Conservation (phyloP, 1,284 basidiomycete genomes). For the Papiliotrema fonsecae region DNA sequence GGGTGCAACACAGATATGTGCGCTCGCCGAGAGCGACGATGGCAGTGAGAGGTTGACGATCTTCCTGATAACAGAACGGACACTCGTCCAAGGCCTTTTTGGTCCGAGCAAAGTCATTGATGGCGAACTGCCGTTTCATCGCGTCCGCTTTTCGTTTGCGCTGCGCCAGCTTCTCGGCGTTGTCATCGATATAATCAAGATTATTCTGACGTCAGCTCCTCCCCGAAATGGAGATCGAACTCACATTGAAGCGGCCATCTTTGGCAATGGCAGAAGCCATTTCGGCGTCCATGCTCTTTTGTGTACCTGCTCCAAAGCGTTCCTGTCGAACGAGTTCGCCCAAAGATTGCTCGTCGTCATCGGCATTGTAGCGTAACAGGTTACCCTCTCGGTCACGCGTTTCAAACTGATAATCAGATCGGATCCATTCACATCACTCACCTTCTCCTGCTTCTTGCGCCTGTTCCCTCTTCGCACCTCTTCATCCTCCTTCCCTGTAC, state of each 20-base stretch:
- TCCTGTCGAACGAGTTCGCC: slow-evolving; percentile 93
- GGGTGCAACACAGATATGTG: slow-evolving; percentile 81
- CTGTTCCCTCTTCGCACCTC: slow-evolving; percentile 59
- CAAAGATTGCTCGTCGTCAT: slow-evolving; percentile 80
- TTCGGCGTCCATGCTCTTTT: slow-evolving; percentile 86
- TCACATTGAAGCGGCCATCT: slow-evolving; percentile 78
- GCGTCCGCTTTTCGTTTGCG: slow-evolving; percentile 93
- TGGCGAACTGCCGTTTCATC: slow-evolving; percentile 94
- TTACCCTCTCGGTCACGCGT: slow-evolving; percentile 88
- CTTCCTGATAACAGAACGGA: slow-evolving; percentile 81
- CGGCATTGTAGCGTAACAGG: slow-evolving; percentile 72
- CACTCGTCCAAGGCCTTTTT: slow-evolving; percentile 84
- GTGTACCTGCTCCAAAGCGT: slow-evolving; percentile 78
- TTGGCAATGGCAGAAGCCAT: slow-evolving; percentile 80
- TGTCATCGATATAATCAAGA: slow-evolving; percentile 93
- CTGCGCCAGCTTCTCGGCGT: slow-evolving; percentile 83
- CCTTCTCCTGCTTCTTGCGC: slow-evolving; percentile 68
- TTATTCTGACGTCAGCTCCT: slow-evolving; percentile 56
- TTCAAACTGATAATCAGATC: slow-evolving; percentile 57
- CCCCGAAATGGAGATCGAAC: slow-evolving; percentile 18
- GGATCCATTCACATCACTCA: slow-evolving; percentile 37
- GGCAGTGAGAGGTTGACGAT: slow-evolving; percentile 77
- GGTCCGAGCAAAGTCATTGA: slow-evolving; percentile 92
- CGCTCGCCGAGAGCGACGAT: slow-evolving; percentile 86
- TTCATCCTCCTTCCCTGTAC: slow-evolving; percentile 53